Base-by-base conservation (phyloP, 2,329 filamentous ascomycete species). In the Epicoccum sorghinum region DNA sequence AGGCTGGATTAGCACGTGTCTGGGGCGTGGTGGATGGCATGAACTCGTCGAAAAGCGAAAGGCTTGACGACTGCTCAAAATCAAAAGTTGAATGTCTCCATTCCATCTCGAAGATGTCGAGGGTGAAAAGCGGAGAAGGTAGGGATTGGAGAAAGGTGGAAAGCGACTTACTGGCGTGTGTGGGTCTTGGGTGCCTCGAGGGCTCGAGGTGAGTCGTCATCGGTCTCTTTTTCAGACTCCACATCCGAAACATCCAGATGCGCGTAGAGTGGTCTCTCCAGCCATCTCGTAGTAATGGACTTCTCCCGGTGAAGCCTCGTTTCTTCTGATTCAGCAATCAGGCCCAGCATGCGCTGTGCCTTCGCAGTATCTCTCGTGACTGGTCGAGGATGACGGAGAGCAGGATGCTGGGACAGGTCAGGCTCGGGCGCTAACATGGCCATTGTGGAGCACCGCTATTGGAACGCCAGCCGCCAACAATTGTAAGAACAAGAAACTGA, bases 221-320 rank as follows among this genome's bases (percentile, higher is more conserved):
- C 52, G 47, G 36, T 41, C 38, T 45, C 52, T 49, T 54, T 53
- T 47, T 35, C 41, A 49, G 39, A 52, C 51, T 62, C 59, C 33
- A 58, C 44, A 27, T 62, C 45, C 27, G 62, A 62, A 41, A 57
- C 52, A 24, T 60, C 57, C 42, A 61, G 57, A 33, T 64, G 59
- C 32, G 59, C 59, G 36, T 68, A 65, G 54, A 66, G 58, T 27
- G 65, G 65, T 14, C 61, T 60, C 55, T 68, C 65, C 24, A 68
- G 40, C 65, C 65, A 68, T 68, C 59, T 60, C 55, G 65, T 68
- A 18, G 65, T 68, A 32, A 61, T 44, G 3, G 65, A 68, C 29
- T 59, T 65, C 47, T 66, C 64, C 13, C 65, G 60, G 44, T 63
- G 57, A 14, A 68, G 44, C 37, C 36, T 48, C 40, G 54, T 58